phyloP scores from a whole-genome alignment of 2,329 filamentous ascomycete genomes.

The Tolypocladium cylindrosporum region DNA sequence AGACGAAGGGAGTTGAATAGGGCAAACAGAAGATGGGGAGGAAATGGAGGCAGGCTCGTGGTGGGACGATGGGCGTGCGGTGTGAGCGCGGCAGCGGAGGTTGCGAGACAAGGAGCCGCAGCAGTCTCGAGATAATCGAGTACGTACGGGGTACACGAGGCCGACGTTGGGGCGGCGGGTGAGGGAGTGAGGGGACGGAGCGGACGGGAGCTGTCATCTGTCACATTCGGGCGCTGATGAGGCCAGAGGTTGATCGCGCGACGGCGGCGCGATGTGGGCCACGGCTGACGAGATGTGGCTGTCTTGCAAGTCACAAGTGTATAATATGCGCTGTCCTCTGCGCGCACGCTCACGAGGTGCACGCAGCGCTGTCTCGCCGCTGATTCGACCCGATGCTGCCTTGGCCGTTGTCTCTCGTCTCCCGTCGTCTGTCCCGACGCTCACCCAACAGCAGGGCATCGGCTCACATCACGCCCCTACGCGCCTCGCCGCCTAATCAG shows the following conservation, averaged over 20 bases:
- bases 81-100: background rate
- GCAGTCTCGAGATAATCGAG: background rate
- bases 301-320: no score
- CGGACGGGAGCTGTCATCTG: background rate
- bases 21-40: background rate
- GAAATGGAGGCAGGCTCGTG: background rate
- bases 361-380: background rate
- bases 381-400: background rate
- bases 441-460: no score
- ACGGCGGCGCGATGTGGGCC: background rate
- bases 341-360: no score
- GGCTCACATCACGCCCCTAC: no score
- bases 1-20: background rate
- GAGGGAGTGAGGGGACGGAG: background rate
- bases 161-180: background rate
- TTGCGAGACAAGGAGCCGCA: background rate
- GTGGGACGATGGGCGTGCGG: background rate
- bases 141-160: no score
- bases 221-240: background rate
- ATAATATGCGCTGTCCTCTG: no score
- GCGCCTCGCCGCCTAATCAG: no score
- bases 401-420: background rate
- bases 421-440: no score
- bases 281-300: background rate
- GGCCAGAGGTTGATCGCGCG: background rate